phyloP scores from a whole-genome alignment of 1,139 yeast genomes.

The Geotrichum reessii region DNA sequence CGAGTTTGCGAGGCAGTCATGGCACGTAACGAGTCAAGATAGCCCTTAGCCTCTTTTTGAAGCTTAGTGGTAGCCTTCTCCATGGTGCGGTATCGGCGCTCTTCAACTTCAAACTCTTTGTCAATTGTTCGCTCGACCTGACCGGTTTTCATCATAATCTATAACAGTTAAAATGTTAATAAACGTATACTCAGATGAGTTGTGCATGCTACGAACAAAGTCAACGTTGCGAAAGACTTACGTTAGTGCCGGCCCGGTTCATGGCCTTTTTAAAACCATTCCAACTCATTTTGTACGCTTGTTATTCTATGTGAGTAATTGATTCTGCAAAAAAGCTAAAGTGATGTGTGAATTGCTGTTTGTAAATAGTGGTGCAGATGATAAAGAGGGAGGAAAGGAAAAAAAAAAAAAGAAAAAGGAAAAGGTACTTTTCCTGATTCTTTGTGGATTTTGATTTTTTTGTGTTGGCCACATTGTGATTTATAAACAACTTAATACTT shows the following conservation, averaged over 20 bases:
- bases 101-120: constrained; percentile 88
- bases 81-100: constrained; percentile 71
- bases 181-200: no score
- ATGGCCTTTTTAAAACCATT: constrained; percentile 95
- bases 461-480: not conserved
- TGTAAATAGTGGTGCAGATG: not conserved
- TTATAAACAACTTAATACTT: not conserved
- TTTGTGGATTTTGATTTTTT: not conserved
- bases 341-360: not conserved
- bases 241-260: constrained; percentile 89
- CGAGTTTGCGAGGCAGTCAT: constrained; percentile 95
- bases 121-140: constrained; percentile 88
- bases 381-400: not conserved
- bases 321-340: not conserved
- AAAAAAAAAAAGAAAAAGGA: not conserved
- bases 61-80: constrained; percentile 77
- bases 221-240: constrained; percentile 29
- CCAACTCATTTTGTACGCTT: constrained; percentile 72
- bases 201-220: no score
- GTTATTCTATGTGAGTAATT: not conserved
- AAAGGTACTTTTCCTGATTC: no score
- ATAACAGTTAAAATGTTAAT: not conserved
- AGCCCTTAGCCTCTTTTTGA: constrained; percentile 90
- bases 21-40: constrained; percentile 80
- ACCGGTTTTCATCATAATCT: constrained; percentile 62